Evolutionary conservation across 192 early-diverging fungal species (phyloP).

Genomic region (Chytriomyces sp.): DNA sequence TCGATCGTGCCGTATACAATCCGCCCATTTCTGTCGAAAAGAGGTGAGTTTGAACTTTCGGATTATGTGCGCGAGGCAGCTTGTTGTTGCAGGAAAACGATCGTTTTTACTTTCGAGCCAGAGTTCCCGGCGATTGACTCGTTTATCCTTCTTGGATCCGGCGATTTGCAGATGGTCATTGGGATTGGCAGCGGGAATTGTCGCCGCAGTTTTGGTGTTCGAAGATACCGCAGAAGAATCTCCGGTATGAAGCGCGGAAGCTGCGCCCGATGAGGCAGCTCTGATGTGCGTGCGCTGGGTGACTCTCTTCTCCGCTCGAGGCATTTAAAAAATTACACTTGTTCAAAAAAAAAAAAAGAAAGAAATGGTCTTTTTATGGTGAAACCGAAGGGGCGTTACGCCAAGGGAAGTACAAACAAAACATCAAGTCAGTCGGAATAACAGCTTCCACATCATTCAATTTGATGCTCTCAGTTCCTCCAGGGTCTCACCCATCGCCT

Average conservation of each 20-base stretch:
- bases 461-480: slow-evolving; percentile 20
- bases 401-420: too few relatives aligned
- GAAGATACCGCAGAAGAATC: too few relatives aligned
- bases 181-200: neutral
- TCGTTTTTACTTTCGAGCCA: slow-evolving; percentile 27
- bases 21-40: slow-evolving; percentile 17
- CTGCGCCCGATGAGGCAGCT: neutral
- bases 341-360: neutral
- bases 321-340: neutral
- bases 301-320: neutral
- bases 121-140: neutral
- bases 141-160: slow-evolving; percentile 9
- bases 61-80: neutral
- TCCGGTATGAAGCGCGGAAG: neutral
- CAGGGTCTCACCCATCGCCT: slow-evolving; percentile 25
- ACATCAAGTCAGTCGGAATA: too few relatives aligned
- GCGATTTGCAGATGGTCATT: neutral
- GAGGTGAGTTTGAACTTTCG: neutral
- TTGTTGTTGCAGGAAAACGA: neutral
- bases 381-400: too few relatives aligned
- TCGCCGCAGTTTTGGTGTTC: neutral
- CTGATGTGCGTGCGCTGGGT: neutral
- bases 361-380: neutral
- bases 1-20: neutral
- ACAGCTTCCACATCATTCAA: neutral